A percentile compares a stretch with the other conserved stretches of the same genome.
These are phyloP conservation scores for Apiospora phragmitis DNA, from an alignment of 2,329 filamentous ascomycete genomes.

Conservation along the genomic window DNA sequence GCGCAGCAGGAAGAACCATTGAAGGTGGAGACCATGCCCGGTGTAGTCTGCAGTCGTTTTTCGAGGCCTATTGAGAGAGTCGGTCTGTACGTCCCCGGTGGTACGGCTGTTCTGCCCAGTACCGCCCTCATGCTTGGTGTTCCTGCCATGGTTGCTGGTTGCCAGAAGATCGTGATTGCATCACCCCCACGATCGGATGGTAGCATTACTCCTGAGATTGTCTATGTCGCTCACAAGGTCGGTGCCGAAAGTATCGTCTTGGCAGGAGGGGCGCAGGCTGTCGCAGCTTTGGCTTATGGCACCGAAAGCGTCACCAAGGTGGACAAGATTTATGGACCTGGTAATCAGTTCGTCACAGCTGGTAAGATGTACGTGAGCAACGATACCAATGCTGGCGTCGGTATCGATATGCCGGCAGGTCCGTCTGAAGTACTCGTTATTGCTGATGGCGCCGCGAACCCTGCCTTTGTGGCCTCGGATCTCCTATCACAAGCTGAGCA, in stretches of 20 bases:
- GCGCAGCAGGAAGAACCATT: slow-evolving; percentile 83
- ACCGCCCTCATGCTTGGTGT: slow-evolving; percentile 98
- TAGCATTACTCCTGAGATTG: slow-evolving; percentile 91
- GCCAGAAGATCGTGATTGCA: slow-evolving; percentile 90
- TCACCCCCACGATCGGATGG: slow-evolving; percentile 89
- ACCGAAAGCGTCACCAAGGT: slow-evolving; percentile 94
- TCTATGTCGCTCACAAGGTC: slow-evolving; percentile 96
- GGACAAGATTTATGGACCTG: slow-evolving; percentile 96
- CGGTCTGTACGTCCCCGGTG: slow-evolving; percentile 94
- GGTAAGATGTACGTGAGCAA: slow-evolving; percentile 99
- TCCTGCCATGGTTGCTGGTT: slow-evolving; percentile 95
- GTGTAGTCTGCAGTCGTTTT: slow-evolving; percentile 92
- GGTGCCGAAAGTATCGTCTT: slow-evolving; percentile 95
- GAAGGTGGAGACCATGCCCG: slow-evolving; percentile 94
- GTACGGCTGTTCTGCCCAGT: slow-evolving; percentile 94
- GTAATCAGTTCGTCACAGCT: slow-evolving; percentile 97
- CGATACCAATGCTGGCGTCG: slow-evolving; percentile 90
- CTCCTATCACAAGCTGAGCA: slow-evolving; percentile 95
- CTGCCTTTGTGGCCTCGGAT: slow-evolving; percentile 93
- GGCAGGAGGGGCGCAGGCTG: slow-evolving; percentile 91
- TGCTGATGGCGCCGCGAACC: slow-evolving; percentile 84
- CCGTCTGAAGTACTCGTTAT: slow-evolving; percentile 97
- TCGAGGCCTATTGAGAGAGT: slow-evolving; percentile 90
- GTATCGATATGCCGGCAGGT: slow-evolving; percentile 98
- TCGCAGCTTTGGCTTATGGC: slow-evolving; percentile 96